A percentile compares a stretch with the other conserved stretches of the same genome.
These are phyloP conservation scores for Lachnellula occidentalis DNA, from an alignment of 2,329 filamentous ascomycete genomes.

Conservation along the genomic window DNA sequence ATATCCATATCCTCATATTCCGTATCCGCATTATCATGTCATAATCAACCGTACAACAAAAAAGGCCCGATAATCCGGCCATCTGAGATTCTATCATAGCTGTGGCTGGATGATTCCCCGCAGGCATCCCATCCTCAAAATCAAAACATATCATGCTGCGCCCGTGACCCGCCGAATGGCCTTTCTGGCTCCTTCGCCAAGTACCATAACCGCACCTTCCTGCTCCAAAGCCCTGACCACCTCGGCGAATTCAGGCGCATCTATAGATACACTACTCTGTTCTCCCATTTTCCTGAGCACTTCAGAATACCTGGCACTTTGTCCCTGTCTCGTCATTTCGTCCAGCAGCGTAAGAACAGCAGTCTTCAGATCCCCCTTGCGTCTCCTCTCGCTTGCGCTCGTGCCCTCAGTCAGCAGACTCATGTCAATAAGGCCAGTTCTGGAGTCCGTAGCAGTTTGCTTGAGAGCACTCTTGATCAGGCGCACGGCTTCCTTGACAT, in stretches of 20 bases:
- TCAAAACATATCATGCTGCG: constrained; percentile 29
- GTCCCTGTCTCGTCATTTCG: constrained; percentile 66
- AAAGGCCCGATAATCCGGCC: background rate
- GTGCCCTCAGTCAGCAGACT: constrained; percentile 91
- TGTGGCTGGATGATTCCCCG: background rate
- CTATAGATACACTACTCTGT: constrained; percentile 63
- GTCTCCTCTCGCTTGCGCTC: constrained; percentile 75
- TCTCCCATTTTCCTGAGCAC: constrained; percentile 69
- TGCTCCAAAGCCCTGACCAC: constrained; percentile 74
- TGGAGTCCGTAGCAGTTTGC: constrained; percentile 89
- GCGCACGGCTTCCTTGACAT: constrained; percentile 86
- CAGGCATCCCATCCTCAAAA: background rate
- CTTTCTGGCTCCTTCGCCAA: constrained; percentile 79
- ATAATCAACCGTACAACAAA: too few species aligned
- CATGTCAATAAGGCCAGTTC: constrained; percentile 95
- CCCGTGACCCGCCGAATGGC: constrained; percentile 71
- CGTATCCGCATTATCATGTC: too few species aligned
- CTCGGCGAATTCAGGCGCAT: constrained; percentile 76
- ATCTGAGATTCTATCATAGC: background rate
- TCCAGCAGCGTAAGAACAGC: constrained; percentile 72
- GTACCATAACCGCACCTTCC: constrained; percentile 75
- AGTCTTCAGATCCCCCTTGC: constrained; percentile 77
- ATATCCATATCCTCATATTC: too few species aligned
- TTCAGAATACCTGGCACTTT: constrained; percentile 71
- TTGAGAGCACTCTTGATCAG: constrained; percentile 93